phyloP scores from a whole-genome alignment of 345 rosid species.

The Erodium maritimum region DNA sequence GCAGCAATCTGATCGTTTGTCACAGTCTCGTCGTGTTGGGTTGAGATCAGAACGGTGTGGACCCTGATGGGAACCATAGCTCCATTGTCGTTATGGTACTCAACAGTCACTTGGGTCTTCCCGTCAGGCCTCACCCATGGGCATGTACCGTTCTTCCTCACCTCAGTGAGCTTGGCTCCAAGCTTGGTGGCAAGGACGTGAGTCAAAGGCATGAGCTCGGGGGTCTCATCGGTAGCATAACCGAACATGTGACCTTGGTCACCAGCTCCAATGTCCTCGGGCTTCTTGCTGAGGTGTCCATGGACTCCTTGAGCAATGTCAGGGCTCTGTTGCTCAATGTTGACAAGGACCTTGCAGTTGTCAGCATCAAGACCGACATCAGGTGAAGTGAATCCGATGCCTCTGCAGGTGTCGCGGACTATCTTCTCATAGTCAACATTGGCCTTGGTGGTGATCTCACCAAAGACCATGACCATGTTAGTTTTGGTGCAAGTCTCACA shows the following conservation, averaged over 20 bases:
- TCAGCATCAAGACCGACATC: conserved; percentile 79
- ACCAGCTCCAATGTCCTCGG: conserved; percentile 86
- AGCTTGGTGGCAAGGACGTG: conserved; percentile 75
- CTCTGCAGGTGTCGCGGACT: conserved; percentile 65
- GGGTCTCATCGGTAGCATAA: conserved; percentile 69
- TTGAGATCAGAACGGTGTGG: conserved; percentile 70
- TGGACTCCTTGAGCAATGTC: conserved; percentile 82
- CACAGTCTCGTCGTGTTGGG: conserved; percentile 75
- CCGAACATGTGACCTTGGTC: conserved; percentile 84
- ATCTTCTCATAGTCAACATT: conserved; percentile 60
- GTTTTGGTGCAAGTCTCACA: conserved; percentile 82
- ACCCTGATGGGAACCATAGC: conserved; percentile 65
- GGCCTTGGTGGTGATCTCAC: conserved; percentile 73
- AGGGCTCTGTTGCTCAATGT: conserved; percentile 72
- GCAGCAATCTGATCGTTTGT: conserved; percentile 58
- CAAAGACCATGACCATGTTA: conserved; percentile 77
- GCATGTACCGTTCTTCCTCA: conserved; percentile 66
- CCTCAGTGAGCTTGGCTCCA: conserved; percentile 78
- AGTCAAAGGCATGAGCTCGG: conserved; percentile 68
- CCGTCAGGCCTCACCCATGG: conserved; percentile 81
- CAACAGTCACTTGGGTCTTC: conserved; percentile 71
- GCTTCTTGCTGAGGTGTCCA: conserved; percentile 64
- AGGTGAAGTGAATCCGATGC: conserved; percentile 52
- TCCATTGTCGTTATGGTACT: conserved; percentile 53
- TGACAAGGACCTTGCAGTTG: conserved; percentile 61